Percentiles rank a stretch among this genome's conserved stretches.
Evolutionary conservation across 2,329 filamentous ascomycete species (phyloP).

Genomic region (Camptophora hylomeconis): DNA sequence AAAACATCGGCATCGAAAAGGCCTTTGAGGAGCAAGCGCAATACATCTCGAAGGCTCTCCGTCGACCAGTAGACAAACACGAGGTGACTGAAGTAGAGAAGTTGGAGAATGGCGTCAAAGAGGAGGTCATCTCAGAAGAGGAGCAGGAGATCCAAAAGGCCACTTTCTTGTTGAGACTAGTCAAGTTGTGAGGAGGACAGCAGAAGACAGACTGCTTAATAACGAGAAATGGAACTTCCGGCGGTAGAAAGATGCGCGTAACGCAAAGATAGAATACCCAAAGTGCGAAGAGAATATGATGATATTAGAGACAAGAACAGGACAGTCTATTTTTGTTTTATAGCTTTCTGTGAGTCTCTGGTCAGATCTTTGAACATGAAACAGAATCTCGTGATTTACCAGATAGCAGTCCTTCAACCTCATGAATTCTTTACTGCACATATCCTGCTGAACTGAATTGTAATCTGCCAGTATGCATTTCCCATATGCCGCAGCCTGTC

Average conservation of each 20-base stretch:
- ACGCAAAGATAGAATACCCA: too few relatives aligned
- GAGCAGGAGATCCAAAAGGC: constrained; percentile 78
- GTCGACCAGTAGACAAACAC: constrained; percentile 63
- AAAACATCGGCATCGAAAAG: constrained; percentile 56
- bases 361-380: too few relatives aligned
- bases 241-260: not conserved
- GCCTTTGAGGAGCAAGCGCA: constrained; percentile 56
- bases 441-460: constrained; percentile 79
- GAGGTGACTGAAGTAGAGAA: constrained; percentile 43
- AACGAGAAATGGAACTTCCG: not conserved
- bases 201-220: constrained; percentile 2
- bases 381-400: constrained; percentile 37
- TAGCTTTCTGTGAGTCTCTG: constrained; percentile 42
- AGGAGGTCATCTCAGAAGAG: constrained; percentile 61
- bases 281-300: constrained; percentile 2
- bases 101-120: constrained; percentile 35
- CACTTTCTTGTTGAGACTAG: constrained; percentile 61
- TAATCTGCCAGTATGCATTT: constrained; percentile 87
- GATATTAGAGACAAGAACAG: not conserved
- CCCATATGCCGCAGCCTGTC: constrained; percentile 70
- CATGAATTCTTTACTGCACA: constrained; percentile 76
- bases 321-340: constrained; percentile 32
- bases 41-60: constrained; percentile 62
- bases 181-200: constrained; percentile 47
- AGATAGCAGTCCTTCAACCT: constrained; percentile 76